A percentile compares a stretch with the other conserved stretches of the same genome.
These are phyloP conservation scores for Claviceps arundinis DNA, from an alignment of 2,329 filamentous ascomycete genomes.

Conservation along the genomic window DNA sequence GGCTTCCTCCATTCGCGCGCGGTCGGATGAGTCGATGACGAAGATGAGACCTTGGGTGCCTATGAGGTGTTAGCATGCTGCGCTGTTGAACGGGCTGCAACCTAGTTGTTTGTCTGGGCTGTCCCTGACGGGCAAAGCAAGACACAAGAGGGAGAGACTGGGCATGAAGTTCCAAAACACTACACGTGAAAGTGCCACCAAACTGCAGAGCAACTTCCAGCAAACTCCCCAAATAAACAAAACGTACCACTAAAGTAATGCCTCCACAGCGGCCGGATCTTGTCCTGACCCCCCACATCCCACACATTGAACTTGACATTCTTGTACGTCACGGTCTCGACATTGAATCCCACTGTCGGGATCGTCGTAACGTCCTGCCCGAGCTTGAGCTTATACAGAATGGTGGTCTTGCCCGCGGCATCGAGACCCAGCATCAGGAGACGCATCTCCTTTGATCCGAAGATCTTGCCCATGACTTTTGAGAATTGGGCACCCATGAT, in stretches of 20 bases:
- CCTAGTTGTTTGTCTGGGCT: too few species aligned
- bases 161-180: too few species aligned
- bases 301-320: constrained; percentile 99
- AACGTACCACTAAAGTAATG: constrained; percentile 81
- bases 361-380: constrained; percentile 99
- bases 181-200: too few species aligned
- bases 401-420: constrained; percentile 99
- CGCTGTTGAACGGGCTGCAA: too few species aligned
- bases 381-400: constrained; percentile 99
- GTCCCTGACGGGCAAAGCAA: too few species aligned
- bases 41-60: constrained; percentile 99
- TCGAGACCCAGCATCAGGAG: constrained; percentile 99
- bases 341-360: constrained; percentile 99
- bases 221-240: not conserved
- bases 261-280: constrained; percentile 98
- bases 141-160: too few species aligned
- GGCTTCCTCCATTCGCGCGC: constrained; percentile 88
- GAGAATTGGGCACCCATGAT: constrained; percentile 83
- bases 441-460: constrained; percentile 99
- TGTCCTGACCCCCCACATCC: constrained; percentile 99
- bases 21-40: constrained; percentile 94
- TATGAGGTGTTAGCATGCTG: constrained; percentile 27
- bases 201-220: too few species aligned
- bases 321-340: constrained; percentile 99
- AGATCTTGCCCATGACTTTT: constrained; percentile 97